Base-by-base conservation (phyloP, 345 rosid genomes). In the Schrenkiella parvula region DNA sequence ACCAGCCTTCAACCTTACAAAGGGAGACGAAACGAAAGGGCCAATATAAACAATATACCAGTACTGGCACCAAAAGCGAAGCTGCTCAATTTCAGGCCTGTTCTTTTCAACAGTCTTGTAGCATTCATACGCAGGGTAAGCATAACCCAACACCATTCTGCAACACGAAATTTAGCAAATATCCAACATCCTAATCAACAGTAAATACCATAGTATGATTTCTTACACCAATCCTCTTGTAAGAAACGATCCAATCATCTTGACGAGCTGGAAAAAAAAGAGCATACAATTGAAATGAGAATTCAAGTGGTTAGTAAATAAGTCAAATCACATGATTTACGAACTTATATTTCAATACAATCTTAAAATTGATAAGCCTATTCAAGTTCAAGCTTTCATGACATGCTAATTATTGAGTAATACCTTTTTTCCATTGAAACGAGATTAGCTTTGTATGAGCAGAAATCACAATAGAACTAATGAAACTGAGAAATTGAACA, bases 1-100 rank as follows among this genome's bases (percentile, higher is more conserved):
- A 5, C 35, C 10, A 23, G 14, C 17, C 15, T 51, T 41, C 3
- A 56, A 41, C n/a, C 18, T 17, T 18, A 19, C 7, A 6, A 70
- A 48, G 29, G 6, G 47, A 56, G 38, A 38, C 32, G 6, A 12
- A 52, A 1, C 12, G 0, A 43, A 32, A 32, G 13, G 3, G 22
- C 2, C 25, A 23, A 23, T 3, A 31, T n/a, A 4, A 43, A 55
- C 58, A 23, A 48, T 19, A n/a, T 38, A 86, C 97, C 97, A 93
- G 74, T 91, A 93, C 8, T 83, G 92, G 78, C 97, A 90, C 96
- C 96, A 88, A 73, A 89, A 87, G 35, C 84, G 79, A 67, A 89
- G 88, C 31, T 87, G 84, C 63, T 80, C 84, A 37, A 74, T 75
- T 22, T 81, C 87, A 15, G 82, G 82, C 57, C 55, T 71, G 38